Conservation (phyloP, 108 stramenopile genomes). For the Skeletonema costatum region DNA sequence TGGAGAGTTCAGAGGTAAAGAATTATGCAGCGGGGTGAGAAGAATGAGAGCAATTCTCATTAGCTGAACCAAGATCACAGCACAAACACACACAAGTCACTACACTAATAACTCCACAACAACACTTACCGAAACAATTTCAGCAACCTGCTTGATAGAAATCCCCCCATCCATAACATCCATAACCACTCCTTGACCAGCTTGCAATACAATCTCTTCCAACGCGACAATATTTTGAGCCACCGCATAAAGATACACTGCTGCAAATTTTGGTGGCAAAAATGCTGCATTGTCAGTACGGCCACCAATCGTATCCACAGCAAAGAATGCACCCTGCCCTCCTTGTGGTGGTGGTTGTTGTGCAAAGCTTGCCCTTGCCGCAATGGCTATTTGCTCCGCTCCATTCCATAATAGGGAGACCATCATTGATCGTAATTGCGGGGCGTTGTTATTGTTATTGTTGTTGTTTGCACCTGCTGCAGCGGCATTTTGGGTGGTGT, state of each 20-base stretch:
- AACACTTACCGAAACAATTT: conserved; percentile 10
- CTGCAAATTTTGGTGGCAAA: conserved; percentile 1
- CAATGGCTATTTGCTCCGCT: background rate
- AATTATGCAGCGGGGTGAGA: no score
- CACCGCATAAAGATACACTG: conserved; percentile 10
- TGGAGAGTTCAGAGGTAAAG: no score
- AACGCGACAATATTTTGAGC: conserved; percentile 12
- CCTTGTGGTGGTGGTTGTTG: background rate
- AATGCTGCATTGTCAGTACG: background rate
- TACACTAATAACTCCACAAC: background rate
- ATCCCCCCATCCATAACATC: background rate
- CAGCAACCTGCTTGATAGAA: conserved; percentile 1
- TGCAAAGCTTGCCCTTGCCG: conserved; percentile 2
- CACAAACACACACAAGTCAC: no score
- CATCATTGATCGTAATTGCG: background rate
- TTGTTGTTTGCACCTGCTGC: background rate
- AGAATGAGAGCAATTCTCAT: no score
- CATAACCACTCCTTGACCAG: background rate
- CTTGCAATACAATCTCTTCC: background rate
- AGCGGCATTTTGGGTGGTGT: background rate
- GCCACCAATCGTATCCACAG: background rate
- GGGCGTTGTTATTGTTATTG: background rate
- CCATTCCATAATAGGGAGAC: conserved; percentile 11
- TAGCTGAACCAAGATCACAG: no score
- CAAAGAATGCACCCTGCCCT: background rate